Base-by-base conservation (phyloP, 306 rosid genomes). In the Quercus glauca region DNA sequence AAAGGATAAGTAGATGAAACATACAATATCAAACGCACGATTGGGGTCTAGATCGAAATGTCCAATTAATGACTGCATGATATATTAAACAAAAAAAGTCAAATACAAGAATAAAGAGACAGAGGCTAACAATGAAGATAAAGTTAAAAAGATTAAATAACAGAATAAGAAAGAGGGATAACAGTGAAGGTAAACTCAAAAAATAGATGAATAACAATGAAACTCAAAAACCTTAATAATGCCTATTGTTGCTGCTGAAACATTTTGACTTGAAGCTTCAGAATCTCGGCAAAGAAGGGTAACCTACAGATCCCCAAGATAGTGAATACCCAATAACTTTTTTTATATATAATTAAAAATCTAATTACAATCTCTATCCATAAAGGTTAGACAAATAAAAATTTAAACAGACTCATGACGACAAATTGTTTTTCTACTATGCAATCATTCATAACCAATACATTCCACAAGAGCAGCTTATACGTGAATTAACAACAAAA, bases 1-100 rank as follows among this genome's bases (percentile, higher is more conserved):
- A 60, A 59, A 19, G 20, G 67, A 25, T 18, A 18, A 70, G n/a
- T 51, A 29, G 51, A 67, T 20, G 35, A 58, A 76, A 87, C 99
- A 88, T 90, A 95, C 99, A 55, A 95, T 92, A 89, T 92, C 99
- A 82, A 95, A 95, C 28, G 93, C 98, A 35, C 97, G 99, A 84
- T 95, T 95, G 78, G 99, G 99, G 73, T 95, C 99, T 89, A 95
- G 83, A 88, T 95, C 99, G 76, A 95, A 95, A 85, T 95, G 99
- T 83, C 99, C 99, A 82, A 95, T 95, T 78, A 95, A 83, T 33
- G 99, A 95, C 99, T 95, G 99, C 96, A 91, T 55, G 83, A 31
- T 21, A 59, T 33, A 79, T 52, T 31, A 31, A 79, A 81, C 23
- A 77, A 73, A 79, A 84, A 75, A 67, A 13, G 35, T 61, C 17